Percentiles rank a stretch among this genome's conserved stretches.
phyloP scores from a whole-genome alignment of 176 grass and related monocot species.

The Juncus effusus region DNA sequence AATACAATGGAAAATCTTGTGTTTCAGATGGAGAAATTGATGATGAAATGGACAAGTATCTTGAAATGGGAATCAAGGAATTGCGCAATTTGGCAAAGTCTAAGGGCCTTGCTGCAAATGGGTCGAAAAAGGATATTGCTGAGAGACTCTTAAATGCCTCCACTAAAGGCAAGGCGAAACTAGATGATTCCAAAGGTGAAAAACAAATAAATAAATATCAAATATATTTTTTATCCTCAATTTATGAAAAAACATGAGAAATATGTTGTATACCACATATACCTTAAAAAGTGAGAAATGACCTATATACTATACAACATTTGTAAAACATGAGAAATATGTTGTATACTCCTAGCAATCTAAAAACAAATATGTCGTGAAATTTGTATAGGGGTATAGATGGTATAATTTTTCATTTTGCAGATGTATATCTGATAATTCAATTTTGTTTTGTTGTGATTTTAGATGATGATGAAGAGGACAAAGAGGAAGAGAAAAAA shows the following conservation, averaged over 20 bases:
- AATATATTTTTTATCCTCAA: not conserved
- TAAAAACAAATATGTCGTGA: slow-evolving; percentile 13
- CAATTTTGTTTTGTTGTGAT: slow-evolving; percentile 1
- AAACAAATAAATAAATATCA: slow-evolving; percentile 4
- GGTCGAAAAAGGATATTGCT: slow-evolving; percentile 50
- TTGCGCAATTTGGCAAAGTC: slow-evolving; percentile 52
- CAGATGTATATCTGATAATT: slow-evolving; percentile 3
- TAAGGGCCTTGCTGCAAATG: slow-evolving; percentile 40
- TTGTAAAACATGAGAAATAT: slow-evolving; percentile 1
- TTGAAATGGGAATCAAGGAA: slow-evolving; percentile 52
- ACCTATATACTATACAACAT: not conserved
- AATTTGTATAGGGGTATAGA: not conserved
- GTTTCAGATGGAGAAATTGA: slow-evolving; percentile 11
- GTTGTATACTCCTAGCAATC: not conserved
- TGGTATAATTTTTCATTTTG: slow-evolving; percentile 17
- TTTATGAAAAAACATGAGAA: too few species aligned
- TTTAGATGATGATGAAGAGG: slow-evolving; percentile 38
- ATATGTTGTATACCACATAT: too few species aligned
- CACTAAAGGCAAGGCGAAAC: slow-evolving; percentile 4
- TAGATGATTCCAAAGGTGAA: slow-evolving; percentile 34
- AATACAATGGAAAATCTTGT: too few species aligned
- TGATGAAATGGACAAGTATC: slow-evolving; percentile 40
- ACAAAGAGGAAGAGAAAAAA: slow-evolving; percentile 46
- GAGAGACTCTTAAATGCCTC: slow-evolving; percentile 42
- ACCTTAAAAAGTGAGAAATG: slow-evolving; percentile 9